These are phyloP conservation scores for Xylaria cubensis DNA, from an alignment of 495 filamentous ascomycete species.

Conservation along the genomic window DNA sequence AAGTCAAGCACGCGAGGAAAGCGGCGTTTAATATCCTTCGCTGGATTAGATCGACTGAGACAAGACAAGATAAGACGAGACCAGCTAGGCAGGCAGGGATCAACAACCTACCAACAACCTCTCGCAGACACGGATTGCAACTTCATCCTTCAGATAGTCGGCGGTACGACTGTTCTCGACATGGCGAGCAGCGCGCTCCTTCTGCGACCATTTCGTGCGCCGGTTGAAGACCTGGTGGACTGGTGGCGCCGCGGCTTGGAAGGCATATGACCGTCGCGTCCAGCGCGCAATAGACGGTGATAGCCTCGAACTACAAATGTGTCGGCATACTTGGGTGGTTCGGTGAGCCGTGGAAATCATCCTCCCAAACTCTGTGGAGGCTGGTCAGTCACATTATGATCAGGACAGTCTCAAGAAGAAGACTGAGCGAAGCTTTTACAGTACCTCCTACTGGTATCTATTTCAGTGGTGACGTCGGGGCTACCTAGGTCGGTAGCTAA, in stretches of 20 bases:
- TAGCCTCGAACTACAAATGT: neutral
- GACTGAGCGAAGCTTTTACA: conserved; percentile 17
- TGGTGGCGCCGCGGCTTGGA: conserved; percentile 75
- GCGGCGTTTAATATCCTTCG: conserved; percentile 85
- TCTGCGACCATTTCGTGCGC: conserved; percentile 84
- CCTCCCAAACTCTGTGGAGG: conserved; percentile 25
- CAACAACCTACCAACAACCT: conserved; percentile 70
- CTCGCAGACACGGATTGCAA: conserved; percentile 84
- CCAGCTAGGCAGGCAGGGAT: conserved; percentile 1
- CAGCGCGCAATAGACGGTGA: conserved; percentile 19
- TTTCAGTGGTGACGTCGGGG: conserved; percentile 11
- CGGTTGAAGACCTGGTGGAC: conserved; percentile 90
- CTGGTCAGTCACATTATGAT: conserved; percentile 27
- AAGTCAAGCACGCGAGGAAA: conserved; percentile 89
- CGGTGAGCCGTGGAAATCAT: conserved; percentile 37
- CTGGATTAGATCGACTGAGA: neutral
- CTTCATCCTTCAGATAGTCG: conserved; percentile 93
- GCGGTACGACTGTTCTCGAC: conserved; percentile 74
- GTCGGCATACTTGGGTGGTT: conserved; percentile 26
- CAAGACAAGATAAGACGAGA: neutral
- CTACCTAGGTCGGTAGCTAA: neutral
- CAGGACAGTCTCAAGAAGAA: neutral
- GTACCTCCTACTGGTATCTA: neutral
- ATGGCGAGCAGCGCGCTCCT: conserved; percentile 79
- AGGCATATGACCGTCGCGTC: conserved; percentile 68